Evolutionary conservation across 73 alveolate species (phyloP).

Genomic region (Tetrahymena malaccensis): DNA sequence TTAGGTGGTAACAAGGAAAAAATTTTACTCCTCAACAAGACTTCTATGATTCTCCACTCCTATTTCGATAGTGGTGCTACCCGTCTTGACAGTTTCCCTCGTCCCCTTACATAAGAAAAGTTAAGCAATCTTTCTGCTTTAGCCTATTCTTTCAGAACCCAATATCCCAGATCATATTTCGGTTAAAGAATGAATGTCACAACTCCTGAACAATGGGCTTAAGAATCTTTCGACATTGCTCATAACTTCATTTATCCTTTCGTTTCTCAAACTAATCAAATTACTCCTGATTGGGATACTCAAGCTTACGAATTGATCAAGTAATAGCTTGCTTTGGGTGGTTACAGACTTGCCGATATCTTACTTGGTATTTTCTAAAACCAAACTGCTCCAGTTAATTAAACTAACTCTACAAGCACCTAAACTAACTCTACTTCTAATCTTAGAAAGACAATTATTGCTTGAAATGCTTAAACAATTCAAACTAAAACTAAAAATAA

Average conservation of each 20-base stretch:
- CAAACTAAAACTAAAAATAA: neutral
- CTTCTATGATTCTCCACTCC: constrained; percentile 27
- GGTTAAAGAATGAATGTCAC: neutral
- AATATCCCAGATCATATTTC: constrained; percentile 4
- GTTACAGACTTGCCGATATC: constrained; percentile 45
- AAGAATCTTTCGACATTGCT: constrained; percentile 4
- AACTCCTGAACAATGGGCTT: constrained; percentile 13
- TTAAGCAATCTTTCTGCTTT: neutral
- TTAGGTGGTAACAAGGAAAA: constrained; percentile 58
- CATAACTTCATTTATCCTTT: constrained; percentile 1
- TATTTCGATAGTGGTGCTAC: constrained; percentile 32
- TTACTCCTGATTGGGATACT: constrained; percentile 21
- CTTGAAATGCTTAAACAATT: neutral
- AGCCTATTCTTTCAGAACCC: neutral
- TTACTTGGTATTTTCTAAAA: neutral
- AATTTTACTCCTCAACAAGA: constrained; percentile 21
- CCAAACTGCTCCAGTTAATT: neutral
- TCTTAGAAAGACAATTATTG: neutral
- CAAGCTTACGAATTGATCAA: neutral
- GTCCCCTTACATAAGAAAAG: neutral
- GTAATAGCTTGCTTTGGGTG: constrained; percentile 39
- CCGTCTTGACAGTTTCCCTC: neutral
- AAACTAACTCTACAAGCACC: neutral
- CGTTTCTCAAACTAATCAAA: neutral
- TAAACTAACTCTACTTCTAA: neutral